Conservation (phyloP, 768 basidiomycete species). For the Mycena filopes region DNA sequence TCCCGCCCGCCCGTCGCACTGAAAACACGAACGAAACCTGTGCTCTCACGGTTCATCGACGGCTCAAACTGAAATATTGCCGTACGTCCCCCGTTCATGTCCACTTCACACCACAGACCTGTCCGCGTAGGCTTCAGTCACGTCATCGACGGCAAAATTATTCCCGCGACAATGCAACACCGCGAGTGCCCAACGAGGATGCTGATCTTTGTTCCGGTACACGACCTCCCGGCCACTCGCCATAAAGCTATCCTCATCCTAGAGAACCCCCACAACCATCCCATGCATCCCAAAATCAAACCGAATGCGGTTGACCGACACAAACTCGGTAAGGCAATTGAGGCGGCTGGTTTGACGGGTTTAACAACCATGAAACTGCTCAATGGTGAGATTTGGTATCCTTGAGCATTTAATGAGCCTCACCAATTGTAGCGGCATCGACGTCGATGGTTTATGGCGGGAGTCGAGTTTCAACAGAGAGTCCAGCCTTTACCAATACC, state of each 20-base stretch:
- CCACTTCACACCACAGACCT: background rate
- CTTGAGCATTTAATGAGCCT: background rate
- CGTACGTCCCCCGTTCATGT: background rate
- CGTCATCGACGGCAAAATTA: conserved; percentile 2
- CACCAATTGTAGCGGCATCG: background rate
- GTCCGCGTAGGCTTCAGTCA: conserved; percentile 9
- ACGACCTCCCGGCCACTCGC: background rate
- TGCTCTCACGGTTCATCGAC: conserved; percentile 16
- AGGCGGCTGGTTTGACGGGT: conserved; percentile 4
- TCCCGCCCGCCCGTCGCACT: background rate
- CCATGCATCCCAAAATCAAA: conserved; percentile 10
- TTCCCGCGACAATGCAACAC: background rate
- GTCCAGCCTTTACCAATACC: conserved; percentile 9
- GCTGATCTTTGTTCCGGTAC: conserved; percentile 16
- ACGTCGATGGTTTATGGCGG: conserved; percentile 7
- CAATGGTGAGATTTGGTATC: background rate
- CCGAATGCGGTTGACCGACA: conserved; percentile 12
- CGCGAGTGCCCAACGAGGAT: background rate
- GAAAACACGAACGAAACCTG: background rate
- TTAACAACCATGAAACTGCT: conserved; percentile 9
- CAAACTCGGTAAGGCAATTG: conserved; percentile 3
- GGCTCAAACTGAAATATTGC: conserved; percentile 5
- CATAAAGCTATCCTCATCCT: background rate
- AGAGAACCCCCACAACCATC: conserved; percentile 17
- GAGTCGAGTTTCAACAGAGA: background rate